Evolutionary conservation across 352 stramenopile genomes (phyloP).

Genomic region (Phytophthora citricola): DNA sequence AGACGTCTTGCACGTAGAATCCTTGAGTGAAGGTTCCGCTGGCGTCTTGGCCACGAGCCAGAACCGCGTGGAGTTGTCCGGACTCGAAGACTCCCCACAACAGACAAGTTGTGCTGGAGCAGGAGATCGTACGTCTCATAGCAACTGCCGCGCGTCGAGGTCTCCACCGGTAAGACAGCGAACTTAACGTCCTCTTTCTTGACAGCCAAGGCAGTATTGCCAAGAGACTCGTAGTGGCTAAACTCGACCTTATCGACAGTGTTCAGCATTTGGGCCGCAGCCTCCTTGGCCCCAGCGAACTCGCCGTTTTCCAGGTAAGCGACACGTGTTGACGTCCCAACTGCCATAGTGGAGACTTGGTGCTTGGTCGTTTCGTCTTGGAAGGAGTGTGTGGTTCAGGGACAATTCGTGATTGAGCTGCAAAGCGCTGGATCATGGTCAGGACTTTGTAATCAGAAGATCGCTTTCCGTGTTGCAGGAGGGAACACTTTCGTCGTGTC

Average conservation of each 20-base stretch:
- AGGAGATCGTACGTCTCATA: conserved; percentile 95
- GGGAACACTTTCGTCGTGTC: neutral
- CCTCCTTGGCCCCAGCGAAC: conserved; percentile 19
- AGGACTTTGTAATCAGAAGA: too few relatives aligned
- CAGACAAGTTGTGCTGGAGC: conserved; percentile 69
- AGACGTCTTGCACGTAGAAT: conserved; percentile 67
- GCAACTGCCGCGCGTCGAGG: conserved; percentile 94
- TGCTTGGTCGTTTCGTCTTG: neutral
- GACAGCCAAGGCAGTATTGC: conserved; percentile 60
- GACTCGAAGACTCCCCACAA: conserved; percentile 64
- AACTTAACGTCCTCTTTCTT: conserved; percentile 91
- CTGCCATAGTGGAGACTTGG: conserved; percentile 14
- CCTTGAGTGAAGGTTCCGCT: conserved; percentile 23
- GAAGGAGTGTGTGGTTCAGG: neutral
- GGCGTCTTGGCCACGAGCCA: conserved; percentile 73
- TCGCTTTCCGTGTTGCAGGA: too few relatives aligned
- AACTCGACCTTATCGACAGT: conserved; percentile 13
- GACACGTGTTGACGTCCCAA: conserved; percentile 16
- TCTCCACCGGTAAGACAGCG: conserved; percentile 95
- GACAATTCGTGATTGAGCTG: neutral
- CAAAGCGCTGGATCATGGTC: too few relatives aligned
- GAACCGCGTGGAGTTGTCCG: conserved; percentile 78
- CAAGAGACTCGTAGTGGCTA: conserved; percentile 33
- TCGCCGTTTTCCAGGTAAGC: conserved; percentile 18
- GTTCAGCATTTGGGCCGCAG: conserved; percentile 20